Evolutionary conservation across 2,329 filamentous ascomycete genomes (phyloP).

Genomic region (Verticillium klebahnii): DNA sequence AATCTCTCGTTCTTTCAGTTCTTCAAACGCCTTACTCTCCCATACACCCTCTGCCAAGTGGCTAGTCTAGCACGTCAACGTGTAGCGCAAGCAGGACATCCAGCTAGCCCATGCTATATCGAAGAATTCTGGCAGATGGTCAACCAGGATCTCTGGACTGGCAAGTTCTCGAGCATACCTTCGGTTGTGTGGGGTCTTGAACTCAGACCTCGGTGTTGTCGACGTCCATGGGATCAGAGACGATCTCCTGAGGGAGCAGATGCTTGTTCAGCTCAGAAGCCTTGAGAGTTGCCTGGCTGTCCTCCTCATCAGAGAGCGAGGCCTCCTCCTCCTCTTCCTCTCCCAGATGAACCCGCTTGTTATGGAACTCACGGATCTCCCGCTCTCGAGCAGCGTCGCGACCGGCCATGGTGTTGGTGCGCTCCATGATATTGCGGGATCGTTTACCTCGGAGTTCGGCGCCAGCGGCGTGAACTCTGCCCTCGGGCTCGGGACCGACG

Average conservation of each 20-base stretch:
- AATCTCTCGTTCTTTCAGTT: not conserved
- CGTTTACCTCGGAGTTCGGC: slow-evolving; percentile 1
- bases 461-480: not conserved
- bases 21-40: not conserved
- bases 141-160: not conserved
- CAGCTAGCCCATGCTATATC: not conserved
- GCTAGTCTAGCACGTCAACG: not conserved
- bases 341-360: not conserved
- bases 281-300: slow-evolving; percentile 6
- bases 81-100: not conserved
- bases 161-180: not conserved
- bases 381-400: slow-evolving; percentile 8
- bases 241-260: not conserved
- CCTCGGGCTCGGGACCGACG: not conserved
- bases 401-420: slow-evolving; percentile 8
- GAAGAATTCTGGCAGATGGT: not conserved
- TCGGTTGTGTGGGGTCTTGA: not conserved
- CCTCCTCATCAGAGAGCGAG: not conserved
- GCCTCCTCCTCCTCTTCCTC: not conserved
- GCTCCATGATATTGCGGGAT: slow-evolving; percentile 6
- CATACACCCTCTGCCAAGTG: not conserved
- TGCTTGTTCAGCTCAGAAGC: slow-evolving; percentile 8
- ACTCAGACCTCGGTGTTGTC: not conserved
- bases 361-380: slow-evolving; percentile 5
- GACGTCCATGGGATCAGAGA: slow-evolving; percentile 2